Conservation (phyloP, 768 basidiomycete genomes). For the Boletus speciosus region DNA sequence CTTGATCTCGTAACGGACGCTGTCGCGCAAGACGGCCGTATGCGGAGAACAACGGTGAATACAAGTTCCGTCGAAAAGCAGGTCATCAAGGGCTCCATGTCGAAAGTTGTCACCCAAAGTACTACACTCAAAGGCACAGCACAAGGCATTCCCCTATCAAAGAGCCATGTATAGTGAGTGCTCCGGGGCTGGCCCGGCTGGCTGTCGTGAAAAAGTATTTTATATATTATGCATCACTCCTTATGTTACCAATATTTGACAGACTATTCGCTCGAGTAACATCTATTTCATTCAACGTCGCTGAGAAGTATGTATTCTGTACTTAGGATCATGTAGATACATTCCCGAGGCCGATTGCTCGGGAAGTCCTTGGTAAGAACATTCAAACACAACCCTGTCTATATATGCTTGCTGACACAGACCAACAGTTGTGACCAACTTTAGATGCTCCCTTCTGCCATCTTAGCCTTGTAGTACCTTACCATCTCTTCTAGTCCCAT, state of each 20-base stretch:
- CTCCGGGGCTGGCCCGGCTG: neutral
- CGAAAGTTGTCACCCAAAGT: constrained; percentile 42
- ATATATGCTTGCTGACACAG: neutral
- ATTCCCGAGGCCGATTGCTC: neutral
- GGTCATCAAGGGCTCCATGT: constrained; percentile 53
- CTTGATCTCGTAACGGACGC: constrained; percentile 39
- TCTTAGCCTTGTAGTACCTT: constrained; percentile 86
- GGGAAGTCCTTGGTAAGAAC: neutral
- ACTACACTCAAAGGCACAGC: constrained; percentile 11
- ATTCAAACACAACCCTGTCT: neutral
- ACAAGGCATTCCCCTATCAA: constrained; percentile 13
- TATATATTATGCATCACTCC: constrained; percentile 2
- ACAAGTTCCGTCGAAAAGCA: constrained; percentile 45
- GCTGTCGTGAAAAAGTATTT: constrained; percentile 14
- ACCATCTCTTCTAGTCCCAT: constrained; percentile 97
- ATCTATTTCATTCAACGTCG: constrained; percentile 11
- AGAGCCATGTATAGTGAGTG: constrained; percentile 6
- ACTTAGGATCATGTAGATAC: constrained; percentile 17
- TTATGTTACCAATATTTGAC: constrained; percentile 13
- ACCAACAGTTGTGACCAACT: neutral
- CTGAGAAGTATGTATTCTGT: constrained; percentile 4
- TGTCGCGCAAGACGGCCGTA: constrained; percentile 37
- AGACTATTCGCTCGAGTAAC: neutral
- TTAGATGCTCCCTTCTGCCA: constrained; percentile 79
- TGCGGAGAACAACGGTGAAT: constrained; percentile 38